A percentile compares a stretch with the other conserved stretches of the same genome.
phyloP scores from a whole-genome alignment of 148 eudicot genomes.

The Diospyros lotus region DNA sequence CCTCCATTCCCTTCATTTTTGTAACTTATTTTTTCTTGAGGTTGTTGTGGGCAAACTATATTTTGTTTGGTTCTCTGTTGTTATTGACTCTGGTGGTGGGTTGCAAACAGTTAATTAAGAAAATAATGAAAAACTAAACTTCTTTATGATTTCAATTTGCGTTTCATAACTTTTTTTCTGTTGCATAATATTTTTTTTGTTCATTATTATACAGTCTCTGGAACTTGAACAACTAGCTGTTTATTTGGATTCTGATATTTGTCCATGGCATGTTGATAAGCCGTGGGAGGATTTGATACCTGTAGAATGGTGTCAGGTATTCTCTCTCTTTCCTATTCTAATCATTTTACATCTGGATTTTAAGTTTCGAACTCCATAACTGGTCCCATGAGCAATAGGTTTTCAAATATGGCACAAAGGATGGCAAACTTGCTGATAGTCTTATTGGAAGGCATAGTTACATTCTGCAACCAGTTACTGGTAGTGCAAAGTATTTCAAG shows the following conservation, averaged over 20 bases:
- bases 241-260: conserved; percentile 83
- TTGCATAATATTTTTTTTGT: neutral
- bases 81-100: too few species aligned
- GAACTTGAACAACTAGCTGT: conserved; percentile 77
- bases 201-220: conserved; percentile 45
- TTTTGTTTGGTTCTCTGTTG: too few species aligned
- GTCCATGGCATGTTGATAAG: conserved; percentile 74
- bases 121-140: too few species aligned
- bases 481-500: conserved; percentile 80
- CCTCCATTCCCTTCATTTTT: too few species aligned
- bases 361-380: neutral
- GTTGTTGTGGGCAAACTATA: too few species aligned
- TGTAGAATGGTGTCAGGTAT: conserved; percentile 83
- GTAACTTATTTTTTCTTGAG: too few species aligned
- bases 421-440: conserved; percentile 55
- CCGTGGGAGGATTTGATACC: conserved; percentile 87
- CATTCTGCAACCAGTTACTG: conserved; percentile 86
- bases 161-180: neutral
- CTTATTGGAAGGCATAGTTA: conserved; percentile 54
- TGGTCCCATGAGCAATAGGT: conserved; percentile 40
- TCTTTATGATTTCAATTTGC: neutral
- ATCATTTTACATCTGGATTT: conserved; percentile 6
- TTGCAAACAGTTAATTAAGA: too few species aligned
- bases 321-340: conserved; percentile 8
- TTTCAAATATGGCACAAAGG: conserved; percentile 77